phyloP scores from a whole-genome alignment of 2,329 filamentous ascomycete species.

The Arachnopeziza araneosa region DNA sequence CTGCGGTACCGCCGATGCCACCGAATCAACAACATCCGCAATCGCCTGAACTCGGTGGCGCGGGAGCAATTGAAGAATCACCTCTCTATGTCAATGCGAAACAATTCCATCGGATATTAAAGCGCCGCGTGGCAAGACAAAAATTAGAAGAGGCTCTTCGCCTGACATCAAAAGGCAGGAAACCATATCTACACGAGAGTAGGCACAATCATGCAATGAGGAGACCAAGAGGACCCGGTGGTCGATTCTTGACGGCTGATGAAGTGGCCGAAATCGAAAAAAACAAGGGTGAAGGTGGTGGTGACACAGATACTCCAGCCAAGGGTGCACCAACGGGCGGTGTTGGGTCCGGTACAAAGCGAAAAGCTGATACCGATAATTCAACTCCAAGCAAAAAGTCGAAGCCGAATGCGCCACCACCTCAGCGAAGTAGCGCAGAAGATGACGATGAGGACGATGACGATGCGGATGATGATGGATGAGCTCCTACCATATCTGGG shows the following conservation, averaged over 20 bases:
- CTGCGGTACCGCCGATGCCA: conserved; percentile 53
- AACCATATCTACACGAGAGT: conserved; percentile 95
- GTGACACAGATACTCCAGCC: conserved; percentile 30
- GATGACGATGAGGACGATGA: conserved; percentile 48
- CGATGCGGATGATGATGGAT: conserved; percentile 45
- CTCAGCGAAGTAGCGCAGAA: conserved; percentile 29
- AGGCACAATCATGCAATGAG: conserved; percentile 98
- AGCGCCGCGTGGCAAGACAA: conserved; percentile 87
- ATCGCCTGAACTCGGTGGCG: conserved; percentile 73
- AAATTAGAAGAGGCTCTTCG: conserved; percentile 88
- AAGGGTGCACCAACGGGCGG: conserved; percentile 28
- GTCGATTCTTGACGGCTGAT: conserved; percentile 91
- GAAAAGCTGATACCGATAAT: conserved; percentile 51
- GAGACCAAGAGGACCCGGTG: conserved; percentile 84
- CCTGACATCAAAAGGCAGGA: conserved; percentile 88
- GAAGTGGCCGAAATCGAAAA: conserved; percentile 88
- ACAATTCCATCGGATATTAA: conserved; percentile 95
- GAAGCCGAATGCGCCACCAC: conserved; percentile 34
- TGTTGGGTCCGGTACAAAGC: conserved; percentile 45
- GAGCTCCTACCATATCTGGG: background rate
- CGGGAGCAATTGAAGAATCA: conserved; percentile 74
- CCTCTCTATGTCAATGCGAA: conserved; percentile 98
- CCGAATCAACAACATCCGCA: conserved; percentile 60
- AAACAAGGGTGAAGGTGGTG: conserved; percentile 39
- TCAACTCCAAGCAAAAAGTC: conserved; percentile 48